Percentiles rank a stretch among this genome's conserved stretches.
Evolutionary conservation across 108 stramenopile genomes (phyloP).

Genomic region (Nannochloropsis salina): DNA sequence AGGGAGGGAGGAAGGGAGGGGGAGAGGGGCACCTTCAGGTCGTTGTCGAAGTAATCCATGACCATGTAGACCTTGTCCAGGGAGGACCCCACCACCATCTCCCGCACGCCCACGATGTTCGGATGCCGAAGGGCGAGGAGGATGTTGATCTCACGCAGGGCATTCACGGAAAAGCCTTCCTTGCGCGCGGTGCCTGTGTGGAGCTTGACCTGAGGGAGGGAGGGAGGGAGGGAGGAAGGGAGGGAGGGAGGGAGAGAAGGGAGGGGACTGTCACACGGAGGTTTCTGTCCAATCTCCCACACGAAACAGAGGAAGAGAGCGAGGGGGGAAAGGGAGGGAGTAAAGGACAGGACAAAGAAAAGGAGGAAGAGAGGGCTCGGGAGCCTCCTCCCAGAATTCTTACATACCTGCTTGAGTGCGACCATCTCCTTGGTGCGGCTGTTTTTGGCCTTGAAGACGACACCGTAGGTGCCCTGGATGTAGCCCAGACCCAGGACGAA

Average conservation of each 20-base stretch:
- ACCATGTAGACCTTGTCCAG: constrained; percentile 59
- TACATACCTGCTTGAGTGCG: constrained; percentile 44
- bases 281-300: too few relatives aligned
- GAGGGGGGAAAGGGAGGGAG: too few relatives aligned
- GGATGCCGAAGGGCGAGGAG: constrained; percentile 52
- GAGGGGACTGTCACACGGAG: too few relatives aligned
- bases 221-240: neutral
- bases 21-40: constrained; percentile 34
- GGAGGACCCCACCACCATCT: constrained; percentile 54
- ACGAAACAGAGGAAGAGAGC: too few relatives aligned
- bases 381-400: neutral
- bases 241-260: neutral
- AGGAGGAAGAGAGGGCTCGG: neutral
- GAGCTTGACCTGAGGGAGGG: constrained; percentile 49
- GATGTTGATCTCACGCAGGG: constrained; percentile 56
- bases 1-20: neutral
- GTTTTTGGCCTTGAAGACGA: constrained; percentile 49
- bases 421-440: constrained; percentile 42
- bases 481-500: too few relatives aligned
- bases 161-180: constrained; percentile 54
- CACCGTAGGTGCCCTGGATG: constrained; percentile 50
- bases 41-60: constrained; percentile 58
- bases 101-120: constrained; percentile 52
- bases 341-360: neutral
- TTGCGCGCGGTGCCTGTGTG: constrained; percentile 28